phyloP scores from a whole-genome alignment of 331 rosid genomes.

The Dryas integrifolia region DNA sequence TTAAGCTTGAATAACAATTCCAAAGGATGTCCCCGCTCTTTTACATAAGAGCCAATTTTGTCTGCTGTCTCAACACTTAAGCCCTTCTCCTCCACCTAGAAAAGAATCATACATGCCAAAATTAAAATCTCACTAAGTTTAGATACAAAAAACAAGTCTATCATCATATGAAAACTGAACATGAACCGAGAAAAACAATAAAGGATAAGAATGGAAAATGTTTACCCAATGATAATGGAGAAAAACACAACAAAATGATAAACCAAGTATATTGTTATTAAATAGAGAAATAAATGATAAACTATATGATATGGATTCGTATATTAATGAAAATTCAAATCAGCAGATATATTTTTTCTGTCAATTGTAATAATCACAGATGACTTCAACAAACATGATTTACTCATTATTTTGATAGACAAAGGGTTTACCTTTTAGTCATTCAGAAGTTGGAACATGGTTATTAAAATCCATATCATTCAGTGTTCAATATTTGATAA shows the following conservation, averaged over 20 bases:
- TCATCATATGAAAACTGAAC: not conserved
- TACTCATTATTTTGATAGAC: not conserved
- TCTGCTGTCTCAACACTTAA: constrained; percentile 68
- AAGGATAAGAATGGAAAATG: not conserved
- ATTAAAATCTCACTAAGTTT: not conserved
- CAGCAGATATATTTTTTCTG: not conserved
- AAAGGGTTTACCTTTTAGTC: not conserved
- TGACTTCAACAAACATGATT: no score
- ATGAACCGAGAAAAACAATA: not conserved
- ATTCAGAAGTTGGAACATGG: not conserved
- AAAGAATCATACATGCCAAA: constrained; percentile 22
- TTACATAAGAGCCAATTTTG: constrained; percentile 70
- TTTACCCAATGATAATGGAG: not conserved
- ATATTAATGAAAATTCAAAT: not conserved
- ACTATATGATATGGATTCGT: not conserved
- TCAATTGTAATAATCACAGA: no score
- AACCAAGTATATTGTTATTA: no score
- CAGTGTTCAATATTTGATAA: not conserved
- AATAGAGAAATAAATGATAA: not conserved
- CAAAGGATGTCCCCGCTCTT: constrained; percentile 78
- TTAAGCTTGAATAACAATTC: constrained; percentile 62
- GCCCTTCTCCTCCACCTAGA: constrained; percentile 91
- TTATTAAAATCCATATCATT: not conserved
- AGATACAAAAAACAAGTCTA: constrained; percentile 1
- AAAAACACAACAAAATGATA: no score